Evolutionary conservation across 164 flowering plant species (phyloP).

Genomic region (Santalum album): DNA sequence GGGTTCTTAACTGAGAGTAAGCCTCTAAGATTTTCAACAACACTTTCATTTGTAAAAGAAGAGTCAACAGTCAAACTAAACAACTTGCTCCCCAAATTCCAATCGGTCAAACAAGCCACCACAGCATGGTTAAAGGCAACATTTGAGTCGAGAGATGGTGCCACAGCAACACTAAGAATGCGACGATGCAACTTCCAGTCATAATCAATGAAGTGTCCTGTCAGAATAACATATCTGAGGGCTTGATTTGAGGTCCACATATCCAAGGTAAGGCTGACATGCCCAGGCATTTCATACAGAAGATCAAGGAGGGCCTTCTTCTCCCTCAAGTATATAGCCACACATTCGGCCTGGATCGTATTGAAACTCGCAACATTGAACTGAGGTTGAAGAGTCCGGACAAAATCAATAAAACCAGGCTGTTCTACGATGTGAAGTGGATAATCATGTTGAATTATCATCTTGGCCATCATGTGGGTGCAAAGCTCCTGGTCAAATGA

Average conservation of each 20-base stretch:
- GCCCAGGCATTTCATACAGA: slow-evolving; percentile 42
- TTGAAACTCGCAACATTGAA: slow-evolving; percentile 40
- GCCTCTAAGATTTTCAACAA: slow-evolving; percentile 40
- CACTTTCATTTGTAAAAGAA: slow-evolving; percentile 31
- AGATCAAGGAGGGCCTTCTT: slow-evolving; percentile 41
- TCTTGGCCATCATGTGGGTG: slow-evolving; percentile 51
- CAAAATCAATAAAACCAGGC: slow-evolving; percentile 51
- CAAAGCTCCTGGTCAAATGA: slow-evolving; percentile 50
- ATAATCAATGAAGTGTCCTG: slow-evolving; percentile 65
- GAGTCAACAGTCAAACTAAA: slow-evolving; percentile 52
- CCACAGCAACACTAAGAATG: slow-evolving; percentile 51
- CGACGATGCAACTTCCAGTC: slow-evolving; percentile 62
- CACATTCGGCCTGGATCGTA: slow-evolving; percentile 49
- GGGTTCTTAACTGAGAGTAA: slow-evolving; percentile 44
- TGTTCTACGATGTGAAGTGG: slow-evolving; percentile 68
- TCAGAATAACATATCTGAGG: slow-evolving; percentile 48
- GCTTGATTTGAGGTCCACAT: slow-evolving; percentile 52
- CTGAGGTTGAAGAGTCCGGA: slow-evolving; percentile 51
- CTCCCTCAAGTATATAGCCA: slow-evolving; percentile 38
- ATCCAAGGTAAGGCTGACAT: slow-evolving; percentile 51
- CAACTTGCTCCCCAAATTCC: slow-evolving; percentile 51
- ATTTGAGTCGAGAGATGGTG: slow-evolving; percentile 49
- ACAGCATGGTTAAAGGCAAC: slow-evolving; percentile 50
- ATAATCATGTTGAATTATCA: slow-evolving; percentile 72
- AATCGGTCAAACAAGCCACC: slow-evolving; percentile 50